These are phyloP conservation scores for Trichoderma atrobrunneum DNA, from an alignment of 2,329 filamentous ascomycete genomes.

Conservation along the genomic window DNA sequence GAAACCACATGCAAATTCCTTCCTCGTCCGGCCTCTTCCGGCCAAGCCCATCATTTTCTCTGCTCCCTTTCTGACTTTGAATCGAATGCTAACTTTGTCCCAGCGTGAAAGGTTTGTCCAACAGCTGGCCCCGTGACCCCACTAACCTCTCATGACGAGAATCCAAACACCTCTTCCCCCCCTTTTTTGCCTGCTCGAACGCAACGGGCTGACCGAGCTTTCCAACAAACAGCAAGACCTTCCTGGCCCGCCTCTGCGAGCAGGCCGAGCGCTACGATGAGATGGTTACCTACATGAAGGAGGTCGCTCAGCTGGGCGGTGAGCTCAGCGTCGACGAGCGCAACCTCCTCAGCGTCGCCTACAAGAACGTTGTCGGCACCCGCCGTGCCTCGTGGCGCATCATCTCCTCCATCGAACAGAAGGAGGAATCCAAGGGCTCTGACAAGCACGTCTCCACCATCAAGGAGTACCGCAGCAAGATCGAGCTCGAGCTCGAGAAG, in stretches of 20 bases:
- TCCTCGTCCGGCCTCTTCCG: slow-evolving; percentile 1
- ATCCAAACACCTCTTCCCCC: slow-evolving; percentile 7
- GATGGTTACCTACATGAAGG: slow-evolving; percentile 99
- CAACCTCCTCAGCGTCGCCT: slow-evolving; percentile 96
- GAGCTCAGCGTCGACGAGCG: slow-evolving; percentile 94
- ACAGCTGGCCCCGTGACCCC: slow-evolving; percentile 18
- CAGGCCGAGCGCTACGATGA: slow-evolving; percentile 99
- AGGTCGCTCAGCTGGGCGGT: slow-evolving; percentile 84
- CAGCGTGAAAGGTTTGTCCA: slow-evolving; percentile 67
- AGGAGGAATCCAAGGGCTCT: slow-evolving; percentile 98
- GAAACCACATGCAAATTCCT: background rate
- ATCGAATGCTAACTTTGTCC: slow-evolving; percentile 37
- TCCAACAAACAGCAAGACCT: slow-evolving; percentile 77
- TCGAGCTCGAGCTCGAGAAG: slow-evolving; percentile 94
- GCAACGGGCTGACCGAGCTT: slow-evolving; percentile 16
- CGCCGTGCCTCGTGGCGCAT: slow-evolving; percentile 99
- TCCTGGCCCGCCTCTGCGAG: slow-evolving; percentile 99
- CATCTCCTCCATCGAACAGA: slow-evolving; percentile 99
- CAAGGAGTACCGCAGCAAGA: slow-evolving; percentile 97
- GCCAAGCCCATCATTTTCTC: slow-evolving; percentile 16
- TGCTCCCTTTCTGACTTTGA: background rate
- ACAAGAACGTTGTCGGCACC: slow-evolving; percentile 99
- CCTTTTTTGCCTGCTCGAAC: background rate
- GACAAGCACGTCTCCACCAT: slow-evolving; percentile 93
- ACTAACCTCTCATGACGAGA: slow-evolving; percentile 17